Evolutionary conservation across 495 filamentous ascomycete genomes (phyloP), one percentile per base, ranked within the genome.

Genomic region (Lasiosphaeria ovina): DNA sequence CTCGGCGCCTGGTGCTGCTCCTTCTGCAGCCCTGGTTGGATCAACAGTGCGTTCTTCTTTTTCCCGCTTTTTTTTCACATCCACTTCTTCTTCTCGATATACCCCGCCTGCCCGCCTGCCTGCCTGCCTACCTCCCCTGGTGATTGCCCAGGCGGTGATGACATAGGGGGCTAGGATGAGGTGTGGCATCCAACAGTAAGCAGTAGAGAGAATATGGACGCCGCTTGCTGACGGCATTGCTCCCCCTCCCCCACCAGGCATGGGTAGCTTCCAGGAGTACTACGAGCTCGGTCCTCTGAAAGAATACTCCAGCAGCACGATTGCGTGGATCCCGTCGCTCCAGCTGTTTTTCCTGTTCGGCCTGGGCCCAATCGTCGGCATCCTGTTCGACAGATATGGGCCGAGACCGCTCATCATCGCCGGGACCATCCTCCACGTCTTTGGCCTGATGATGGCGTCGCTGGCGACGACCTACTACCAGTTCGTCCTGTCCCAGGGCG

Each of bases 381-480:
- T 79, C 54, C 44, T 88, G 11, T 88, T 81, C 61, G 89, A 92
- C 62, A 81, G 77, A 55, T 85, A 85, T 52, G 87, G 87, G 3
- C 87, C 87, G 3, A 74, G 78, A 47, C 83, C 74, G 57, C 74
- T 88, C 6, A 69, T 91, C 3, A 51, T 85, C 1, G 68, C 70
- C 24, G 87, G 87, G 8, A 77, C 81, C 1, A 68, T 89, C 50
- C 60, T 89, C 49, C 83, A 89, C 59, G 81, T 89, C 59, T 87
- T 90, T 57, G 87, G 86, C 17, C 71, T 91, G 14, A 88, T 89
- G 86, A 91, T 91, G 88, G 77, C 86, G 7, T 82, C 77, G 17
- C 65, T 87, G 7, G 78, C 80, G 1, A 77, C 66, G 4, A 61
- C 83, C 66, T 89, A 87, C 69, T 88, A 81, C 53, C 86, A 88